Conservation (phyloP, 1,139 yeast genomes). For the Blastobotrys elegans region DNA sequence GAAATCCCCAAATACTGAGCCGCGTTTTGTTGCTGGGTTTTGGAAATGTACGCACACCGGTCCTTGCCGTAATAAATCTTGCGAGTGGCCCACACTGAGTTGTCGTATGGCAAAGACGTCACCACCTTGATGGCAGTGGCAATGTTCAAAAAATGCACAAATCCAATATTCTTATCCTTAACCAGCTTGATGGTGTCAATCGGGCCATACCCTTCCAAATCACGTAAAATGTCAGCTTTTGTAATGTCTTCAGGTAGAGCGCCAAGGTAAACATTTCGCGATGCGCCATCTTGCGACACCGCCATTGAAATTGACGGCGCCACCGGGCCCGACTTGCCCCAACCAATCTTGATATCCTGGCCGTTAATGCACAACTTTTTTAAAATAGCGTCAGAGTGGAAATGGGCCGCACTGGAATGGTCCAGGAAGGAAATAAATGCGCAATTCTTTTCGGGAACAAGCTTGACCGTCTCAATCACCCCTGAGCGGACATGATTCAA, state of each 20-base stretch:
- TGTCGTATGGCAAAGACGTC: conserved; percentile 52
- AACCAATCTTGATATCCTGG: conserved; percentile 49
- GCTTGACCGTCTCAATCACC: conserved; percentile 66
- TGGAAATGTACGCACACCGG: conserved; percentile 77
- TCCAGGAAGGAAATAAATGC: conserved; percentile 45
- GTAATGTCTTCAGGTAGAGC: conserved; percentile 55
- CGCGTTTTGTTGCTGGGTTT: conserved; percentile 95
- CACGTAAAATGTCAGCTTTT: conserved; percentile 58
- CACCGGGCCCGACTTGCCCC: conserved; percentile 64
- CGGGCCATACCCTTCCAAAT: conserved; percentile 65
- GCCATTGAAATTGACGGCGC: conserved; percentile 67
- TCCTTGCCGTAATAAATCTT: conserved; percentile 85
- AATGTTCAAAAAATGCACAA: conserved; percentile 74
- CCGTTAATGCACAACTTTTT: conserved; percentile 42
- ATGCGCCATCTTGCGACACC: conserved; percentile 81
- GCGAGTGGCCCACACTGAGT: conserved; percentile 47
- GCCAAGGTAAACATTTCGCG: conserved; percentile 85
- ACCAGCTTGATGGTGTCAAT: conserved; percentile 76
- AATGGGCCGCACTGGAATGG: conserved; percentile 39
- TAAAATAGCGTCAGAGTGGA: conserved; percentile 51
- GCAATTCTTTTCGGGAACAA: conserved; percentile 46
- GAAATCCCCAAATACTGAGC: conserved; percentile 91
- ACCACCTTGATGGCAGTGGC: conserved; percentile 81
- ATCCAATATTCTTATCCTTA: conserved; percentile 69
- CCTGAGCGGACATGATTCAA: conserved; percentile 91